These are phyloP conservation scores for Massarina eburnea DNA, from an alignment of 2,329 filamentous ascomycete species.

Conservation along the genomic window DNA sequence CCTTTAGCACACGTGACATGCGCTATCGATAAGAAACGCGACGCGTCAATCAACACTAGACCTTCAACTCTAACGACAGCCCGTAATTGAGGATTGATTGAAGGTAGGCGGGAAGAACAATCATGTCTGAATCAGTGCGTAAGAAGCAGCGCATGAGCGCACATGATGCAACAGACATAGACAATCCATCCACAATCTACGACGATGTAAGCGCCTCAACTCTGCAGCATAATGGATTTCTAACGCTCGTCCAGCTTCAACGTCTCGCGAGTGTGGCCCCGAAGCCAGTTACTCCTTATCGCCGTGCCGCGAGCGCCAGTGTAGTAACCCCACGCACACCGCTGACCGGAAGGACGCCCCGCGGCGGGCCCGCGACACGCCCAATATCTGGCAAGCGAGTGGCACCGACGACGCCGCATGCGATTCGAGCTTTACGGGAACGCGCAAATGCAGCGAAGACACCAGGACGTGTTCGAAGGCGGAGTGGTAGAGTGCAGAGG, in stretches of 20 bases:
- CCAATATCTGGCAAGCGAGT: constrained; percentile 37
- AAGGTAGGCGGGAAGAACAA: background rate
- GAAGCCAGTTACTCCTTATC: constrained; percentile 38
- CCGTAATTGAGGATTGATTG: no score
- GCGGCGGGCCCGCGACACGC: constrained; percentile 34
- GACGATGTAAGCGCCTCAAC: constrained; percentile 16
- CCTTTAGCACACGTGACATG: no score
- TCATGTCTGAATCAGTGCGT: constrained; percentile 41
- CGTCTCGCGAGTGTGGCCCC: constrained; percentile 29
- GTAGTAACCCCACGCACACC: constrained; percentile 38
- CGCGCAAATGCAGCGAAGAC: constrained; percentile 53
- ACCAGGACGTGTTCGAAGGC: constrained; percentile 51
- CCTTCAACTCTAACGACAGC: no score
- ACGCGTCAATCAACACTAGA: no score
- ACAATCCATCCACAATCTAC: constrained; percentile 20
- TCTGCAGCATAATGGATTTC: background rate
- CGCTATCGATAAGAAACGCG: no score
- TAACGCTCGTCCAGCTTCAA: constrained; percentile 26
- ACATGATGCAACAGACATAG: constrained; percentile 14
- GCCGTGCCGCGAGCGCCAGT: constrained; percentile 38
- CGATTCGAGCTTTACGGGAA: constrained; percentile 56
- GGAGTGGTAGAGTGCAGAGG: constrained; percentile 52
- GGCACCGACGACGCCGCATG: constrained; percentile 58
- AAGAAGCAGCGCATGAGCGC: constrained; percentile 40
- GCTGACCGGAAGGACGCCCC: constrained; percentile 38